Evolutionary conservation across 1,139 yeast genomes (phyloP).

Genomic region (Yamadazyma atmosphaerica): DNA sequence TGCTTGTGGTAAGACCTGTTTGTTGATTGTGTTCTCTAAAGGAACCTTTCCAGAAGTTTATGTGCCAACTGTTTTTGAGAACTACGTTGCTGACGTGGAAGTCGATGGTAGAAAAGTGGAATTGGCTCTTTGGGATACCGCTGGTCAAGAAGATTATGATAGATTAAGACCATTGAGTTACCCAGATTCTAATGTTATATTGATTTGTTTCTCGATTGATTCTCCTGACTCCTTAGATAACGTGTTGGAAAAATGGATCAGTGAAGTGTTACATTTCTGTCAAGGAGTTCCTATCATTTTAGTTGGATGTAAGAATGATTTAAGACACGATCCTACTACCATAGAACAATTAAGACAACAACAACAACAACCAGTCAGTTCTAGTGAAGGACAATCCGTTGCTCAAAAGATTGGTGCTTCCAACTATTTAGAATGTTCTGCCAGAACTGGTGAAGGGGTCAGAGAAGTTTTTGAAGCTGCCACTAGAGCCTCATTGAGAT

Average conservation of each 20-base stretch:
- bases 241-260: slow-evolving; percentile 93
- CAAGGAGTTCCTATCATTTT: slow-evolving; percentile 93
- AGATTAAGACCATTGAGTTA: slow-evolving; percentile 91
- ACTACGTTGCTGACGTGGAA: slow-evolving; percentile 91
- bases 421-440: slow-evolving; percentile 89
- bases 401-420: slow-evolving; percentile 88
- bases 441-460: slow-evolving; percentile 87
- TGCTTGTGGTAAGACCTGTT: slow-evolving; percentile 85
- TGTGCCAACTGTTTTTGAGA: slow-evolving; percentile 94
- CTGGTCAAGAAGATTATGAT: slow-evolving; percentile 97
- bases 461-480: slow-evolving; percentile 92
- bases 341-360: slow-evolving; percentile 74
- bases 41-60: slow-evolving; percentile 96
- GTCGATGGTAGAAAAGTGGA: slow-evolving; percentile 94
- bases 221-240: slow-evolving; percentile 91
- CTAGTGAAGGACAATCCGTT: slow-evolving; percentile 79
- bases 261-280: slow-evolving; percentile 92
- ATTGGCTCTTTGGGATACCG: slow-evolving; percentile 97
- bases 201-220: slow-evolving; percentile 89
- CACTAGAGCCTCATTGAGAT: slow-evolving; percentile 79
- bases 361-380: slow-evolving; percentile 73
- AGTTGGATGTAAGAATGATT: slow-evolving; percentile 90
- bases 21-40: slow-evolving; percentile 82
- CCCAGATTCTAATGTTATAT: slow-evolving; percentile 90
- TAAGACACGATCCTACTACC: slow-evolving; percentile 79